Evolutionary conservation across 2,329 filamentous ascomycete species (phyloP).

Genomic region (Calonectria pteridis): DNA sequence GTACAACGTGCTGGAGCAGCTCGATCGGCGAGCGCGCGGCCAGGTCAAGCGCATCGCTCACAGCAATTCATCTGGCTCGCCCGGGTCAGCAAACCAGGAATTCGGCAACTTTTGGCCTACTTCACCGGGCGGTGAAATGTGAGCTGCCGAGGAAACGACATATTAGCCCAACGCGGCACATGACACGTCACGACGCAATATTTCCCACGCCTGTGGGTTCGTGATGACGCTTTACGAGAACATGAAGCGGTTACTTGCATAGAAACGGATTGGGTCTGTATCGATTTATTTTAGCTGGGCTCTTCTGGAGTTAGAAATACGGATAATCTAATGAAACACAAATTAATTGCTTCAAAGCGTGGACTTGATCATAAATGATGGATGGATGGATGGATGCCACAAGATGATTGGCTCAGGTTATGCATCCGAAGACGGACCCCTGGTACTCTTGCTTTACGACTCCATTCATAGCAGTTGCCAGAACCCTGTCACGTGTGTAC

Average conservation of each 20-base stretch:
- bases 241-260: not conserved
- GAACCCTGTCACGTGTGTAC: too few relatives aligned
- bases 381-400: not conserved
- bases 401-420: too few relatives aligned
- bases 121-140: not conserved
- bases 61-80: not conserved
- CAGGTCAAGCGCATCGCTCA: constrained; percentile 24
- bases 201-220: not conserved
- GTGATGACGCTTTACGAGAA: not conserved
- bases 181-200: too few relatives aligned
- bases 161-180: not conserved
- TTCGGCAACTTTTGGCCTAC: not conserved
- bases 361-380: too few relatives aligned
- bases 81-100: not conserved
- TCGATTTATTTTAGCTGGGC: not conserved
- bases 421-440: too few relatives aligned
- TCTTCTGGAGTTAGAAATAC: not conserved
- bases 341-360: not conserved
- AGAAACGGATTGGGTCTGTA: not conserved
- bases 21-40: constrained; percentile 32
- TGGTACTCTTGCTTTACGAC: too few relatives aligned
- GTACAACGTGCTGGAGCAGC: constrained; percentile 23
- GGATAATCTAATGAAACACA: not conserved
- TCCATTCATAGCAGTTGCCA: too few relatives aligned
- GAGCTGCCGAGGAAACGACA: not conserved